Base-by-base conservation (phyloP, 805 yeast genomes). In the Yamadazyma laniorum region DNA sequence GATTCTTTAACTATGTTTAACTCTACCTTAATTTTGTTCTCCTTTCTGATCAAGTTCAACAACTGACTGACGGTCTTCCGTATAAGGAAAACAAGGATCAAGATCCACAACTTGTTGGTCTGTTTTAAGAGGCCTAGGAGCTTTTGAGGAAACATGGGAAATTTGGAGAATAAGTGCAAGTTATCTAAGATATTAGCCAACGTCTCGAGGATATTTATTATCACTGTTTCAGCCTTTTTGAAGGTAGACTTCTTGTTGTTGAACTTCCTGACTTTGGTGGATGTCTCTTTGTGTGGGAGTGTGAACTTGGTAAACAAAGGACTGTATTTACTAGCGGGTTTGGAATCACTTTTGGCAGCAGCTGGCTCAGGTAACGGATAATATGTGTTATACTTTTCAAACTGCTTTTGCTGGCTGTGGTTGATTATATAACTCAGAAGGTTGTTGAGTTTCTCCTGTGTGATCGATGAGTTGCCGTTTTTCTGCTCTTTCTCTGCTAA, bases 91-190 rank as follows among this genome's bases (percentile, higher is more conserved):
- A 68, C 49, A 43, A 68, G 50, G 9, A 68, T 61, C 16, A 68
- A 50, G 26, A 68, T 61, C 74, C 74, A 68, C 29, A 68, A 45
- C 44, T 64, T 65, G 47, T 68, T 68, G 39, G 74, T 68, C 37
- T 67, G 68, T 37, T 64, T 65, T 34, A 68, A 51, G 15, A 67
- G 38, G 6, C 52, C 52, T 14, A 50, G 22, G 7, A 68, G 45
- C 16, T 42, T 44, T 39, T 62, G 47, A 2, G 74, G 74, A 40
- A 68, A 68, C 68, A 67, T 62, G 15, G 74, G 74, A 22, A 68
- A 45, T 39, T 62, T 58, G 29, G 70, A 64, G 21, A 68, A 59
- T 30, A 68, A 58, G 41, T 68, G 72, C 12, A 68, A 53, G 39
- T 66, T 68, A 47, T 68, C 74, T 14, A 68, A 48, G 5, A 68